Conservation (phyloP, 164 flowering plant genomes). For the Platanus orientalis region DNA sequence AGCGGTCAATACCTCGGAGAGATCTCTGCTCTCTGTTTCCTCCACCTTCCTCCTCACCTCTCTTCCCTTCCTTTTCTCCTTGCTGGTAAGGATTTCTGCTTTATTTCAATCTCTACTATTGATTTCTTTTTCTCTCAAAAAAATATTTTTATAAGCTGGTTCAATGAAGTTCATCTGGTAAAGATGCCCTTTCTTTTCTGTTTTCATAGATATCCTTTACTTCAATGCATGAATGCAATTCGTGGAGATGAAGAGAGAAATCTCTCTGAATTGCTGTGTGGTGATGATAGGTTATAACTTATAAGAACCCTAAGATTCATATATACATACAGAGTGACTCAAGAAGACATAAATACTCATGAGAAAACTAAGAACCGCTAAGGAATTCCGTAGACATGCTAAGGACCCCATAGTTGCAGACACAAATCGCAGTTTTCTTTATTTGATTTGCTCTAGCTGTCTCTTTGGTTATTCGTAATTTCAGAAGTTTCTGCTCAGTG, state of each 20-base stretch:
- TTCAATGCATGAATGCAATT: not conserved
- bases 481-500: no score
- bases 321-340: no score
- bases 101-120: not conserved
- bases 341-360: not conserved
- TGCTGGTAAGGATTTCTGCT: constrained; percentile 40
- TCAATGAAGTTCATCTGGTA: no score
- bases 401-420: no score
- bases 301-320: no score
- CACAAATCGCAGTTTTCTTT: no score
- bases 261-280: not conserved
- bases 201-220: not conserved
- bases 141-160: no score
- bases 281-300: not conserved
- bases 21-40: constrained; percentile 82
- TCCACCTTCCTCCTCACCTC: constrained; percentile 46
- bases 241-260: not conserved
- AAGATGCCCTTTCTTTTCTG: not conserved
- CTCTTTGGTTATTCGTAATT: no score
- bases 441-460: no score
- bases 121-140: constrained; percentile 1
- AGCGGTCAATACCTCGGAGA: constrained; percentile 79
- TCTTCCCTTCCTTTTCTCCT: constrained; percentile 71
- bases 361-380: not conserved
- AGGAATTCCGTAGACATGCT: not conserved